Percentiles rank a stretch among this genome's conserved stretches.
phyloP scores from a whole-genome alignment of 805 yeast species.

The Metschnikowia lachancei region DNA sequence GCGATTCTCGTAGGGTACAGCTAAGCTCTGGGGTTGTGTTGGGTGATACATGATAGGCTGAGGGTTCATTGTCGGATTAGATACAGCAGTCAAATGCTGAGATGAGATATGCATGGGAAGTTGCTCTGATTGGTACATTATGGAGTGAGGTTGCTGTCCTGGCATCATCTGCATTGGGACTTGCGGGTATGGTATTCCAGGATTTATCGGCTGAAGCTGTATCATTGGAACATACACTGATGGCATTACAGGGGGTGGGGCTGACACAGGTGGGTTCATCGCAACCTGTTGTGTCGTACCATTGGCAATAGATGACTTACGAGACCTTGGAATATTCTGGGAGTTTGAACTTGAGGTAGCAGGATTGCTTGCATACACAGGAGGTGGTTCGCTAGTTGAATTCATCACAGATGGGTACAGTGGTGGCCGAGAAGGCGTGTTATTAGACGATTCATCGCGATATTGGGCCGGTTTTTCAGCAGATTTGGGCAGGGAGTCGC shows the following conservation, averaged over 20 bases:
- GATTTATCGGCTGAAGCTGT: slow-evolving; percentile 6
- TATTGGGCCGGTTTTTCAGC: background rate
- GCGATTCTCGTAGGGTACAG: background rate
- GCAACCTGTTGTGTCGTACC: background rate
- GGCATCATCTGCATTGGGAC: slow-evolving; percentile 10
- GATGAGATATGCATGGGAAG: background rate
- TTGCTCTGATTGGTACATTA: slow-evolving; percentile 7
- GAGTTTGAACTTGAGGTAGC: background rate
- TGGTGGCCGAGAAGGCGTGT: background rate
- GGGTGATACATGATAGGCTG: slow-evolving; percentile 6
- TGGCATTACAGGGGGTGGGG: slow-evolving; percentile 1
- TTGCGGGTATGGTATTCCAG: slow-evolving; percentile 7
- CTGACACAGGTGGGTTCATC: slow-evolving; percentile 3
- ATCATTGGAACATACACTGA: slow-evolving; percentile 8
- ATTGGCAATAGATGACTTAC: background rate
- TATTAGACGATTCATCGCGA: background rate
- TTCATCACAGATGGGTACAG: slow-evolving; percentile 2
- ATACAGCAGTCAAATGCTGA: background rate
- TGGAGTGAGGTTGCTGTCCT: slow-evolving; percentile 6
- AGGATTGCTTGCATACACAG: background rate
- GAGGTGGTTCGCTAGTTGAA: background rate
- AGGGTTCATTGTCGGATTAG: background rate
- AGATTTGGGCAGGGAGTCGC: slow-evolving; percentile 1
- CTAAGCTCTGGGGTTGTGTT: slow-evolving; percentile 1
- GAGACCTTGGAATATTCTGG: background rate